A percentile compares a stretch with the other conserved stretches of the same genome.
phyloP scores from a whole-genome alignment of 106 monocot genomes.

The Dioscorea dumetorum region DNA sequence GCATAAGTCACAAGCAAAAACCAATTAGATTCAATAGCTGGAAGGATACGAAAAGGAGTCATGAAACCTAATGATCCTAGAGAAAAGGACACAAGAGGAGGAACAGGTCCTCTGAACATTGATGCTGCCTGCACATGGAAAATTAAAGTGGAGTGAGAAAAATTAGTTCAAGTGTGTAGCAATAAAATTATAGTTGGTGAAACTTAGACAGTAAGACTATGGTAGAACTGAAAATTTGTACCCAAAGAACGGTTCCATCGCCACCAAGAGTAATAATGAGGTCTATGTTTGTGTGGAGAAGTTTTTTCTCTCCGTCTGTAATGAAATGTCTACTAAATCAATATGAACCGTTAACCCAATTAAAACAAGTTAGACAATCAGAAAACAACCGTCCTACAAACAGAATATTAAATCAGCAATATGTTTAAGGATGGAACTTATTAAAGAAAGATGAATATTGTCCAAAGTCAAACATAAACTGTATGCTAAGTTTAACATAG shows the following conservation, averaged over 20 bases:
- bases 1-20: too few relatives aligned
- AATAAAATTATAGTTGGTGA: background rate
- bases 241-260: constrained; percentile 99
- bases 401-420: too few relatives aligned
- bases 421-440: too few relatives aligned
- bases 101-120: constrained; percentile 94
- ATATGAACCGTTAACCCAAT: too few relatives aligned
- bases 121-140: constrained; percentile 78
- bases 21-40: too few relatives aligned
- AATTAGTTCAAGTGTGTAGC: background rate
- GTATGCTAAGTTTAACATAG: too few relatives aligned
- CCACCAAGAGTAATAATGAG: constrained; percentile 95
- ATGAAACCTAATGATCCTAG: constrained; percentile 97
- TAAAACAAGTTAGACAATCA: too few relatives aligned
- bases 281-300: constrained; percentile 84
- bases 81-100: constrained; percentile 92
- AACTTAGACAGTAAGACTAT: background rate
- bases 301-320: constrained; percentile 70
- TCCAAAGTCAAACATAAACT: too few relatives aligned
- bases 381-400: too few relatives aligned
- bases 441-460: too few relatives aligned
- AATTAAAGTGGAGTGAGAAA: background rate
- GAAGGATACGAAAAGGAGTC: constrained; percentile 98
- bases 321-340: constrained; percentile 1
- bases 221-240: constrained; percentile 15